Base-by-base conservation (phyloP, 208 protist genomes). In the Leishmania gerbilli region DNA sequence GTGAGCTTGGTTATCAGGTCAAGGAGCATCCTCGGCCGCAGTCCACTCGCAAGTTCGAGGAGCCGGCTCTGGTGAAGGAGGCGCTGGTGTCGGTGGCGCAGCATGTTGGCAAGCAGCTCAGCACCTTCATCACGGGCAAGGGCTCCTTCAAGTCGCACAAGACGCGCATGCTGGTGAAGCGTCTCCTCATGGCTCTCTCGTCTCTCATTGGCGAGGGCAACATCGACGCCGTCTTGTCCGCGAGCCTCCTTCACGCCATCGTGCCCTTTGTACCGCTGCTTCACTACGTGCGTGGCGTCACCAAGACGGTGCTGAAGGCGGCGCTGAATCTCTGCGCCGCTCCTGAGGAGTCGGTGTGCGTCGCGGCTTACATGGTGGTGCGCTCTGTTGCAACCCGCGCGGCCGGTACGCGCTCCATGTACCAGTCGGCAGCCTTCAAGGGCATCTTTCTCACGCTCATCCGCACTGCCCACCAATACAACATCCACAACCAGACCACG, bases 361-460 rank as follows among this genome's bases (percentile, higher is more conserved):
- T 98, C 42, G 91, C 93, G 21, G 95, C 94, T 19, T 98, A 96
- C 84, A 79, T 97, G 79, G 90, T 96, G 65, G 94, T 98, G 80
- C 93, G 93, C 76, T 85, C 93, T 74, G 87, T 98, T 85, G 95
- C 95, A 72, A 97, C 92, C 17, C 91, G 93, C 60, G 95, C 93
- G 15, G 95, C 93, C 5, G 94, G 93, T 55, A 96, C 95, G 27
- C 91, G 93, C 56, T 93, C 94, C 76, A 96, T 98, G 93, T 97
- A 98, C 85, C 93, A 97, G 87, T 97, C 93, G 47, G 88, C 92
- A 0, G 93, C 92, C 72, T 96, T 98, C 90, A 98, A 98, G 86
- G 96, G 95, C 47, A 93, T 97, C 49, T 99, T 99, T 85, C 90
- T 99, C 4, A 94, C 95, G 11, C 94, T 98, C 45, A 92, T 99